phyloP scores from a whole-genome alignment of 1,139 yeast genomes.

The Taphrina flavorubra region DNA sequence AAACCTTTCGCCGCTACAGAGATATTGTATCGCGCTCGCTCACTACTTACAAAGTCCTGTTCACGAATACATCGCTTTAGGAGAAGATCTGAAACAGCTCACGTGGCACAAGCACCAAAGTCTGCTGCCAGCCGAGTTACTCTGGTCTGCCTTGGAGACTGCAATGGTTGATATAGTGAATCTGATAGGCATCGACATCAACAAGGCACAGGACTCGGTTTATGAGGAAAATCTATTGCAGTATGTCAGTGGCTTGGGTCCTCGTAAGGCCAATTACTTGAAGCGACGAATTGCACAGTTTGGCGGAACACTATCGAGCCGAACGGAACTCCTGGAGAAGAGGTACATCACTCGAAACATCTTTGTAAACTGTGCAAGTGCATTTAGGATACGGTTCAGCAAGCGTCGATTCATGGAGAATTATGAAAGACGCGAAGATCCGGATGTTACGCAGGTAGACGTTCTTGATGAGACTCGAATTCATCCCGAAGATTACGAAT shows the following conservation, averaged over 20 bases:
- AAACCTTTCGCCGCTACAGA: slow-evolving; percentile 81
- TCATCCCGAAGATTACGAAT: slow-evolving; percentile 95
- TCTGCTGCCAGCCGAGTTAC: slow-evolving; percentile 67
- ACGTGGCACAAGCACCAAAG: slow-evolving; percentile 78
- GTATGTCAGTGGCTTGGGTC: slow-evolving; percentile 89
- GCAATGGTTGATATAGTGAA: slow-evolving; percentile 89
- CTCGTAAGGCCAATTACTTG: slow-evolving; percentile 89
- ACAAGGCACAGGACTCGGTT: slow-evolving; percentile 79
- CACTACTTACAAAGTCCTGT: slow-evolving; percentile 90
- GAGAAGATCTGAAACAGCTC: slow-evolving; percentile 66
- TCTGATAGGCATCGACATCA: slow-evolving; percentile 90
- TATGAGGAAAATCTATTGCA: slow-evolving; percentile 74
- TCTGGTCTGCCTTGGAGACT: slow-evolving; percentile 73
- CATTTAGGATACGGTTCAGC: slow-evolving; percentile 74
- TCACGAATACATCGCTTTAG: slow-evolving; percentile 81
- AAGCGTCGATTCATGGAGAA: slow-evolving; percentile 52
- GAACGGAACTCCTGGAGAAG: slow-evolving; percentile 79
- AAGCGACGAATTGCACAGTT: slow-evolving; percentile 78
- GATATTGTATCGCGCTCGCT: slow-evolving; percentile 87
- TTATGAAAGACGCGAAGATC: slow-evolving; percentile 57
- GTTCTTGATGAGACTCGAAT: slow-evolving; percentile 91
- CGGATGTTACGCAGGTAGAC: slow-evolving; percentile 61
- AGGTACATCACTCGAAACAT: slow-evolving; percentile 78
- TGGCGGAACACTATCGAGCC: slow-evolving; percentile 70
- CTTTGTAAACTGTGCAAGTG: slow-evolving; percentile 90